Evolutionary conservation across 208 protist species (phyloP).

Genomic region (Leishmania amazonensis): DNA sequence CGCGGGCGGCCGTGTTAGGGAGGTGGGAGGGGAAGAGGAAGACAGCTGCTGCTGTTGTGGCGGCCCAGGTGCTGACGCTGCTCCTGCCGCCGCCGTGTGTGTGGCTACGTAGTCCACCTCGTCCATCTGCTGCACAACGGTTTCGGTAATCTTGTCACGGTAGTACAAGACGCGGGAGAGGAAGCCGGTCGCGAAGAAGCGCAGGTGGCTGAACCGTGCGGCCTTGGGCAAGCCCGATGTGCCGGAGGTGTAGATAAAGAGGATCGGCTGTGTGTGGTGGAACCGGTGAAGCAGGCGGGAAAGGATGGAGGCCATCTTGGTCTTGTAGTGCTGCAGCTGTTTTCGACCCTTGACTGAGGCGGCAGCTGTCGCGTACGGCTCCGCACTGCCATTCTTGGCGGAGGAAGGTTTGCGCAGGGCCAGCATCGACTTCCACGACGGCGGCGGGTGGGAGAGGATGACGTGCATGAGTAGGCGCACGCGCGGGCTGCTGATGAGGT

Average conservation of each 20-base stretch:
- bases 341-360: slow-evolving; percentile 10
- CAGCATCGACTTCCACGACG: slow-evolving; percentile 23
- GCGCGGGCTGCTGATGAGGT: slow-evolving; percentile 17
- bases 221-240: slow-evolving; percentile 90
- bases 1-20: background rate
- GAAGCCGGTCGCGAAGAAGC: slow-evolving; percentile 65
- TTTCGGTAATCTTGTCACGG: slow-evolving; percentile 32
- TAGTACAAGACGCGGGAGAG: slow-evolving; percentile 45
- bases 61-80: background rate
- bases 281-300: slow-evolving; percentile 41
- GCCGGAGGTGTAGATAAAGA: slow-evolving; percentile 89
- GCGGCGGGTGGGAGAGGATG: slow-evolving; percentile 29
- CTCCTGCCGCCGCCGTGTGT: slow-evolving; percentile 1
- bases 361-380: background rate
- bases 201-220: slow-evolving; percentile 67
- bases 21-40: background rate
- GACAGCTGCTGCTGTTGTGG: background rate
- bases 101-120: slow-evolving; percentile 12
- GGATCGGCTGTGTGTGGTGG: slow-evolving; percentile 45
- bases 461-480: slow-evolving; percentile 27
- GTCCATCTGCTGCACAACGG: slow-evolving; percentile 33
- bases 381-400: background rate
- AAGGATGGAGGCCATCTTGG: slow-evolving; percentile 25
- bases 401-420: background rate
- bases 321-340: slow-evolving; percentile 28